Evolutionary conservation across 140 eudicot genomes (phyloP).

Genomic region (Erigeron philadelphicus): DNA sequence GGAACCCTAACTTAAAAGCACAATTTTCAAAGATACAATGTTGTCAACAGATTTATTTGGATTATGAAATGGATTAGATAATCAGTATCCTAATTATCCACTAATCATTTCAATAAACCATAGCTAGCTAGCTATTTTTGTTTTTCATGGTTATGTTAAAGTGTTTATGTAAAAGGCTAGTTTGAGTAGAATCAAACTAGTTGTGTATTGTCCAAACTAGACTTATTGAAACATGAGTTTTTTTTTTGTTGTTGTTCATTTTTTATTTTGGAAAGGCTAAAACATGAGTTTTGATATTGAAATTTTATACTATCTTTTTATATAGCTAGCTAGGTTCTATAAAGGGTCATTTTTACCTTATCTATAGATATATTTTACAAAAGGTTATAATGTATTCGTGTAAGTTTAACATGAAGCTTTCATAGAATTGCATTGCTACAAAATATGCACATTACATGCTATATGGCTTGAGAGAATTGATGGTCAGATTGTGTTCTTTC

Average conservation of each 20-base stretch:
- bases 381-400: too few species aligned
- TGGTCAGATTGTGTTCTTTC: neutral
- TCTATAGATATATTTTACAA: neutral
- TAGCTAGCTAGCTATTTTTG: neutral
- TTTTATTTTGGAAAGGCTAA: neutral
- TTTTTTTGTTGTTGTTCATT: too few species aligned
- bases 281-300: neutral
- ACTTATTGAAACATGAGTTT: neutral
- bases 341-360: neutral
- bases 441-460: too few species aligned
- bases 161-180: neutral
- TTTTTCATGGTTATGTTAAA: slow-evolving; percentile 14
- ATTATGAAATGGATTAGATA: slow-evolving; percentile 8
- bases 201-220: slow-evolving; percentile 5
- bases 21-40: slow-evolving; percentile 21
- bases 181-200: neutral
- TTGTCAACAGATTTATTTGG: slow-evolving; percentile 10
- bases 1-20: slow-evolving; percentile 37
- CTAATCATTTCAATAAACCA: slow-evolving; percentile 10
- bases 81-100: neutral
- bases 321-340: too few species aligned
- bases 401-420: too few species aligned
- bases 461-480: too few species aligned
- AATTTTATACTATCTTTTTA: neutral
- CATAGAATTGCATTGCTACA: too few species aligned